Evolutionary conservation across 2,329 filamentous ascomycete genomes (phyloP).

Genomic region (Colletotrichum horii): DNA sequence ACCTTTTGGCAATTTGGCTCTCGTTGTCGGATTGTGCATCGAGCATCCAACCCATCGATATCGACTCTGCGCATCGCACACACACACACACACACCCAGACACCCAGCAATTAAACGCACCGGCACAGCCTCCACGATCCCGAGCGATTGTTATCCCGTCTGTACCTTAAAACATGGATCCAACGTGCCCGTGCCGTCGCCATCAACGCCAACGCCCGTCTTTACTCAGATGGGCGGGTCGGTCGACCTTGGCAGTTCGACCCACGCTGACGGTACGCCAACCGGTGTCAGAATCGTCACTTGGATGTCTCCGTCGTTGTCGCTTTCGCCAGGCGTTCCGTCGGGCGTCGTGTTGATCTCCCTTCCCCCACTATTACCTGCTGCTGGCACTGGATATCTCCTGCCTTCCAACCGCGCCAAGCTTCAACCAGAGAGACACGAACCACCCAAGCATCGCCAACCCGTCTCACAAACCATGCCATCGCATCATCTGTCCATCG

Average conservation of each 20-base stretch:
- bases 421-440: neutral
- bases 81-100: too few species aligned
- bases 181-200: neutral
- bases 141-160: neutral
- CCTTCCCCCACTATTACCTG: neutral
- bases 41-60: neutral
- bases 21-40: neutral
- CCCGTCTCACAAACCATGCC: conserved; percentile 16
- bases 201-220: neutral
- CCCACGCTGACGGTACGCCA: conserved; percentile 15
- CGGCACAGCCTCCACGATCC: neutral
- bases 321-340: neutral
- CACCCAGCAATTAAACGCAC: neutral
- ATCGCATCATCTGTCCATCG: conserved; percentile 1
- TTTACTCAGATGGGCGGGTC: conserved; percentile 16
- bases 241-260: conserved; percentile 14
- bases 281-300: conserved; percentile 5
- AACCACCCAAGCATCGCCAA: neutral
- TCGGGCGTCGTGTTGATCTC: neutral
- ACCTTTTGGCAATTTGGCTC: neutral
- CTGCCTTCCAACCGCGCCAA: neutral
- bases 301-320: neutral
- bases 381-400: neutral
- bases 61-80: neutral
- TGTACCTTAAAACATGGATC: conserved; percentile 12